Percentiles rank a stretch among this genome's conserved stretches.
Evolutionary conservation across 2,329 filamentous ascomycete genomes (phyloP).

Genomic region (Cordyceps javanica): DNA sequence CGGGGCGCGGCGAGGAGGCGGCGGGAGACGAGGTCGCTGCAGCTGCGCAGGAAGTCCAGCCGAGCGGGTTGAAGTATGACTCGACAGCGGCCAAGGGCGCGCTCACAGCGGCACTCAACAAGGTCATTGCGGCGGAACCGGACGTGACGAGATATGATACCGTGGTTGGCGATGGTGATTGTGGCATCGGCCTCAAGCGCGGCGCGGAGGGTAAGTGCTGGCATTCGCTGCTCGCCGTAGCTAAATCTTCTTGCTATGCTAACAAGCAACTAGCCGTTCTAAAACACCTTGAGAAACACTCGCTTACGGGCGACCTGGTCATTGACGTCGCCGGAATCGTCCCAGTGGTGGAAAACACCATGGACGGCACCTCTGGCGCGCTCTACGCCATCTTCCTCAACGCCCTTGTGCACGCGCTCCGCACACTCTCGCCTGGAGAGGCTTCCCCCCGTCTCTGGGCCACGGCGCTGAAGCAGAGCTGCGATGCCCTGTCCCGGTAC

Average conservation of each 20-base stretch:
- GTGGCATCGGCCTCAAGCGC: constrained; percentile 77
- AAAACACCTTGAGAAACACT: constrained; percentile 38
- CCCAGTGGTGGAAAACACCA: constrained; percentile 48
- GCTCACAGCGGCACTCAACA: constrained; percentile 52
- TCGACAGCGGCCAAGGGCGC: constrained; percentile 41
- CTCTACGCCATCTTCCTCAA: constrained; percentile 82
- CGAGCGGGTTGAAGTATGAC: constrained; percentile 49
- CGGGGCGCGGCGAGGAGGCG: constrained; percentile 37
- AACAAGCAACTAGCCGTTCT: constrained; percentile 39
- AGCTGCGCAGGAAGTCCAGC: constrained; percentile 28
- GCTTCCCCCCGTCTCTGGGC: constrained; percentile 42
- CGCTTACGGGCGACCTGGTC: constrained; percentile 45
- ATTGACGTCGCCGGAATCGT: constrained; percentile 48
- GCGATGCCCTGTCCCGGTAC: constrained; percentile 68
- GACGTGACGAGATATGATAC: constrained; percentile 71
- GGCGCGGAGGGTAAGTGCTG: constrained; percentile 63
- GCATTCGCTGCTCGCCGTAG: background rate
- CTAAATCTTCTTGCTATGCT: constrained; percentile 2
- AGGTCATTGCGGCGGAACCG: constrained; percentile 60
- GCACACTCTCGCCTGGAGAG: constrained; percentile 32
- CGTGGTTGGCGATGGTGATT: constrained; percentile 85
- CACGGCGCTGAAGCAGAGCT: constrained; percentile 63
- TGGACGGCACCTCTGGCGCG: constrained; percentile 58
- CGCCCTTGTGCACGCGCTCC: constrained; percentile 63
- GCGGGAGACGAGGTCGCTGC: constrained; percentile 23